Evolutionary conservation across 1,139 yeast genomes (phyloP).

Genomic region (Kodamaea sp.): DNA sequence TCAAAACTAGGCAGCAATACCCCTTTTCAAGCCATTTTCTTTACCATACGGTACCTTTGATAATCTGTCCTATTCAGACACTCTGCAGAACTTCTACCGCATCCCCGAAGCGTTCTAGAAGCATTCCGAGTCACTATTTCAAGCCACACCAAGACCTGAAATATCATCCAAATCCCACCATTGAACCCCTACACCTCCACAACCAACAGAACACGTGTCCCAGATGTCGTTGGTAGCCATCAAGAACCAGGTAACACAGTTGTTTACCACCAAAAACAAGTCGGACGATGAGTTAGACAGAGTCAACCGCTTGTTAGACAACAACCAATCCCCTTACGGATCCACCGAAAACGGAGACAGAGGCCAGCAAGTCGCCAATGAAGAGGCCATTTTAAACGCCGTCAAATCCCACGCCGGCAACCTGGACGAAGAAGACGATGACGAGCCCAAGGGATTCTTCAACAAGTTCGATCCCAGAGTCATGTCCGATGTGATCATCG

Average conservation of each 20-base stretch:
- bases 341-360: constrained; percentile 36
- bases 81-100: too few relatives aligned
- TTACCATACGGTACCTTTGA: too few relatives aligned
- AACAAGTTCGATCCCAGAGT: constrained; percentile 64
- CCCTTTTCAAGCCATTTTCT: too few relatives aligned
- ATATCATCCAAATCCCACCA: constrained; percentile 5
- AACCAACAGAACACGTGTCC: too few relatives aligned
- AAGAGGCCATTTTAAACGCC: constrained; percentile 39
- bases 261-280: constrained; percentile 21
- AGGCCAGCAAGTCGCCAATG: constrained; percentile 38
- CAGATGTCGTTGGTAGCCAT: constrained; percentile 42
- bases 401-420: constrained; percentile 20
- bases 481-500: constrained; percentile 78
- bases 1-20: too few relatives aligned
- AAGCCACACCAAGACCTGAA: too few relatives aligned
- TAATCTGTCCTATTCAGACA: too few relatives aligned
- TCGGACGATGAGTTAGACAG: constrained; percentile 36
- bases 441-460: constrained; percentile 35
- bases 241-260: constrained; percentile 35
- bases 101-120: too few relatives aligned
- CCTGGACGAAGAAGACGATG: constrained; percentile 25
- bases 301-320: constrained; percentile 36
- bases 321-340: constrained; percentile 41
- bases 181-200: constrained; percentile 1
- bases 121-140: too few relatives aligned